Evolutionary conservation across 1,284 basidiomycete species (phyloP).

Genomic region (Apiotrichum laibachii): DNA sequence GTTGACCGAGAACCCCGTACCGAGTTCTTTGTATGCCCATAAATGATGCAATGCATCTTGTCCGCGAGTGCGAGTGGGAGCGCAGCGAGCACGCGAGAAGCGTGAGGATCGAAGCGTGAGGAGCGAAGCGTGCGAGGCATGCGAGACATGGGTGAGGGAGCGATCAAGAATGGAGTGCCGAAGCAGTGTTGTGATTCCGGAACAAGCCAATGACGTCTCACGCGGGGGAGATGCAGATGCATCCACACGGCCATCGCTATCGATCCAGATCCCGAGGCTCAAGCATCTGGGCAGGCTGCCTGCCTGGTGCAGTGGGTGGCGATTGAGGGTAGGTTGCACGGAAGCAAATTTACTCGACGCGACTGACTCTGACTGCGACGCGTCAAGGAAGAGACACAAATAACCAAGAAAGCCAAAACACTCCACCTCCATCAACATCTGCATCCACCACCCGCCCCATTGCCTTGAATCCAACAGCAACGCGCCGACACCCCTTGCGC

Average conservation of each 20-base stretch:
- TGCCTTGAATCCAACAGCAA: neutral
- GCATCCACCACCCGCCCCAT: neutral
- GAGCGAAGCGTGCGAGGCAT: too few species aligned
- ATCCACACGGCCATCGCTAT: too few species aligned
- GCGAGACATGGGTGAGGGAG: too few species aligned
- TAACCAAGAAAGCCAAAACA: neutral
- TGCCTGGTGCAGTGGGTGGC: too few species aligned
- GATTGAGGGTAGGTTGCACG: neutral
- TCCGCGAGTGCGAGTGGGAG: neutral
- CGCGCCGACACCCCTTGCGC: neutral
- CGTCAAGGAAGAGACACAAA: neutral
- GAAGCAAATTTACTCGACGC: neutral
- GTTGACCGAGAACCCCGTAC: conserved; percentile 1
- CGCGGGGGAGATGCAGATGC: neutral
- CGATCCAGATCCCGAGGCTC: too few species aligned
- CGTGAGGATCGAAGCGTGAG: too few species aligned
- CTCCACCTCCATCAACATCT: neutral
- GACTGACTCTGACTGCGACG: neutral
- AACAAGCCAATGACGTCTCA: too few species aligned
- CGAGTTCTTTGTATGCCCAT: conserved; percentile 5
- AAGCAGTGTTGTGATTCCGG: too few species aligned
- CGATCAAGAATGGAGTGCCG: too few species aligned
- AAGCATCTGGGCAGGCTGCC: too few species aligned
- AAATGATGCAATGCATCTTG: conserved; percentile 1
- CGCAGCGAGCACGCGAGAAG: too few species aligned